Percentiles rank a stretch among this genome's conserved stretches.
phyloP scores from a whole-genome alignment of 2,329 filamentous ascomycete species.

The Apiospora sp. region DNA sequence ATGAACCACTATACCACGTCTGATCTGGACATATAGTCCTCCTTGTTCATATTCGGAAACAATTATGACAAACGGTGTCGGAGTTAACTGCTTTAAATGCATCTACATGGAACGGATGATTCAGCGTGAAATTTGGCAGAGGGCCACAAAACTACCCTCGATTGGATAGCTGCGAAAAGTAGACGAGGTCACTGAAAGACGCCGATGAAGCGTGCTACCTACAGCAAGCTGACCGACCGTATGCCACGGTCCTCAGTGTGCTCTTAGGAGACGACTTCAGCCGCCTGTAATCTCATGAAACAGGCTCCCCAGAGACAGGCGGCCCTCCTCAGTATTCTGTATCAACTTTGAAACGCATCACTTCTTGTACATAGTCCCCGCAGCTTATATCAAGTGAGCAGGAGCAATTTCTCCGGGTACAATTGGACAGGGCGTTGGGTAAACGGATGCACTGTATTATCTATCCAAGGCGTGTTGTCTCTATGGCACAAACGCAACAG shows the following conservation, averaged over 20 bases:
- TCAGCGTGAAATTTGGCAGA: constrained; percentile 19
- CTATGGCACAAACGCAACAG: constrained; percentile 22
- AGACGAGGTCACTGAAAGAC: background rate
- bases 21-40: constrained; percentile 30
- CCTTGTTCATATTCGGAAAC: constrained; percentile 39
- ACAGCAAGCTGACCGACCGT: background rate
- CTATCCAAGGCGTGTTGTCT: background rate
- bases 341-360: constrained; percentile 13
- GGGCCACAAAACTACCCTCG: constrained; percentile 14
- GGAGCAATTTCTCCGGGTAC: constrained; percentile 16
- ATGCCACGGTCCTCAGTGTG: background rate
- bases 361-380: constrained; percentile 18
- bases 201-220: background rate
- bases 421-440: constrained; percentile 20
- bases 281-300: background rate
- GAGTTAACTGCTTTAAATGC: constrained; percentile 41
- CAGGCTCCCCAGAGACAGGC: constrained; percentile 9
- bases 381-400: constrained; percentile 13
- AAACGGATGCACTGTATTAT: constrained; percentile 21
- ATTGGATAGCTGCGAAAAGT: constrained; percentile 20
- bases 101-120: constrained; percentile 30
- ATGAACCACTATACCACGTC: constrained; percentile 38
- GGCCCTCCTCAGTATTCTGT: background rate
- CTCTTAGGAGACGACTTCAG: background rate
- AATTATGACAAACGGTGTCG: constrained; percentile 41